Evolutionary conservation across 768 basidiomycete species (phyloP).

Genomic region (Nevesoporus exiguus): DNA sequence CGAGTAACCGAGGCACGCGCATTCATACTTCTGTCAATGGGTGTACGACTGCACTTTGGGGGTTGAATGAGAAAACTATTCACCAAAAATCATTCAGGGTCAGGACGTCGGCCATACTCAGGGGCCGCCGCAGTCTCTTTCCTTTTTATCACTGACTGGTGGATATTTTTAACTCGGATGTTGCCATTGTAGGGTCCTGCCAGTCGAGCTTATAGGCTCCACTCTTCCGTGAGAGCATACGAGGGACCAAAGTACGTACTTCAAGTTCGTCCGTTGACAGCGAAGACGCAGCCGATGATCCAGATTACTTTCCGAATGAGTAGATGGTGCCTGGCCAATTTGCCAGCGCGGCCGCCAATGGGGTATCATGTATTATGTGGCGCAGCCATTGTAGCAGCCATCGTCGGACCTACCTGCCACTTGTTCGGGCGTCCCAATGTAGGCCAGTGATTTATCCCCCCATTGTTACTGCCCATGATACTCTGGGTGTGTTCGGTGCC

Average conservation of each 20-base stretch:
- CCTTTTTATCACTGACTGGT: not conserved
- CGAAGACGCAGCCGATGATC: not conserved
- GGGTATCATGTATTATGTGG: too few relatives aligned
- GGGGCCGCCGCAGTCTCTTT: not conserved
- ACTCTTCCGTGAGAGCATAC: not conserved
- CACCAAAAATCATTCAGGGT: not conserved
- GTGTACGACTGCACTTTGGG: too few relatives aligned
- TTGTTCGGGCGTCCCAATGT: too few relatives aligned
- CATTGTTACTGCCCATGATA: too few relatives aligned
- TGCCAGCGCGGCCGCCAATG: not conserved
- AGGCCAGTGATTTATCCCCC: too few relatives aligned
- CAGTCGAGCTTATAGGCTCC: not conserved
- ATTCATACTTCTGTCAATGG: too few relatives aligned
- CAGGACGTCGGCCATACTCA: not conserved
- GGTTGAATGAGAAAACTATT: not conserved
- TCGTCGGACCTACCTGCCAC: constrained; percentile 11
- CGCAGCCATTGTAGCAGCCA: constrained; percentile 12
- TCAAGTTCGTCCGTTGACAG: not conserved
- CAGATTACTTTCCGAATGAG: not conserved
- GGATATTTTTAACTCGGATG: not conserved
- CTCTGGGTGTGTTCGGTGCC: too few relatives aligned
- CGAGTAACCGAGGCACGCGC: too few relatives aligned
- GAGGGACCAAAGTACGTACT: not conserved
- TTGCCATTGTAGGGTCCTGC: not conserved
- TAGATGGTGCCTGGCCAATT: not conserved